These are phyloP conservation scores for Aspergillus tamarii DNA, from an alignment of 2,329 filamentous ascomycete genomes.

Conservation along the genomic window DNA sequence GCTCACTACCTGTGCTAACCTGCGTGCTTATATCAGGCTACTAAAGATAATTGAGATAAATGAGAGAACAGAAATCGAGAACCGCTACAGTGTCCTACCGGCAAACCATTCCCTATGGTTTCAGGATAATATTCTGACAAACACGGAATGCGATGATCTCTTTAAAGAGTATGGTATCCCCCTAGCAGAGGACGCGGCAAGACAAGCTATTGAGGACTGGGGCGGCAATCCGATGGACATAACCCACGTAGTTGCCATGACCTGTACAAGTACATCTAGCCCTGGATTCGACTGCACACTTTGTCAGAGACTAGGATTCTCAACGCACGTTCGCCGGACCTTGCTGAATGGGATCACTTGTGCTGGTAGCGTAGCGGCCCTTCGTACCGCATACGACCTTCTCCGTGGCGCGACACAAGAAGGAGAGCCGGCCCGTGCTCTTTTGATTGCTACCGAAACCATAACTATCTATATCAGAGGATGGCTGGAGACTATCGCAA, in stretches of 20 bases:
- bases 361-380: not conserved
- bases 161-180: too few species aligned
- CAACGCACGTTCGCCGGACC: not conserved
- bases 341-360: not conserved
- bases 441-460: not conserved
- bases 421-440: not conserved
- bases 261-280: not conserved
- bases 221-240: not conserved
- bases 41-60: too few species aligned
- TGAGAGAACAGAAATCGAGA: too few species aligned
- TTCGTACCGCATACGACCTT: constrained; percentile 1
- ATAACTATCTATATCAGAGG: not conserved
- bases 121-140: too few species aligned
- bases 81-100: too few species aligned
- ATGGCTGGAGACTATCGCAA: not conserved
- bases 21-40: too few species aligned
- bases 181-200: too few species aligned
- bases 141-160: too few species aligned
- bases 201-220: too few species aligned
- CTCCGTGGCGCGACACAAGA: not conserved
- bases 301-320: not conserved
- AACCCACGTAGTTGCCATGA: not conserved
- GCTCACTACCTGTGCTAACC: too few species aligned
- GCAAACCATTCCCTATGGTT: too few species aligned
- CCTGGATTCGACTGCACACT: not conserved